Base-by-base conservation (phyloP, 2,329 filamentous ascomycete species). In the Exophiala bonariae region DNA sequence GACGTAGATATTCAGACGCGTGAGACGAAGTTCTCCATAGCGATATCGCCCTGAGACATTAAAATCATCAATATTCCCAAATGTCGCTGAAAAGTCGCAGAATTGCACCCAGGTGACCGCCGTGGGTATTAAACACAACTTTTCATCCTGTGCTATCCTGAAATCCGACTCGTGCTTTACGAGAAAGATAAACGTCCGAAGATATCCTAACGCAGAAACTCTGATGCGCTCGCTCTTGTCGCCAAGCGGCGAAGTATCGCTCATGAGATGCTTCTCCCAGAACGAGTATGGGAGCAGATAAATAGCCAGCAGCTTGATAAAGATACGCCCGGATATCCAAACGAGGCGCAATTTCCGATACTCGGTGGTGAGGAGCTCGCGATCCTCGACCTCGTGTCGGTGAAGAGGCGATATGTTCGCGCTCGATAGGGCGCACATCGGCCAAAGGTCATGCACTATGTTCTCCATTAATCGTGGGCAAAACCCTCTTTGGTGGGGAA, bases 11-110 rank as follows among this genome's bases (percentile, higher is more conserved):
- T 79, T 72, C 14, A 76, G 58, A 20, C 72, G 63, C 4, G 64
- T 63, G 9, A 75, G 62, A 2, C 72, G 65, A 26, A 75, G 60
- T 56, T 76, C 72, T 17, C 72, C 70, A 48, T 69, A 76, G 26
- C 55, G 48, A 54, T 73, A 75, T 16, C 73, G 63, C n/a, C 50
- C 49, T 32, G 41, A 66, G 3, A 66, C 63, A 11, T 47, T 49
- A 7, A 35, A 3, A 39, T 66, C 58, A 1, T 54, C 16, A 35
- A 65, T 58, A 35, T 43, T 50, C 33, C 66, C 49, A 16, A 72
- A 60, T 2, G n/a, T 30, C 23, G 63, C 67, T 74, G 73, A 76
- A n/a, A n/a, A n/a, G n/a, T n/a, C n/a, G n/a, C n/a, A n/a, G 4
- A 36, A 42, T 3, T 44, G 16, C 73, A 73, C 46, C 9, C 62